These are phyloP conservation scores for Alternaria arborescens DNA, from an alignment of 2,329 filamentous ascomycete species.

Conservation along the genomic window DNA sequence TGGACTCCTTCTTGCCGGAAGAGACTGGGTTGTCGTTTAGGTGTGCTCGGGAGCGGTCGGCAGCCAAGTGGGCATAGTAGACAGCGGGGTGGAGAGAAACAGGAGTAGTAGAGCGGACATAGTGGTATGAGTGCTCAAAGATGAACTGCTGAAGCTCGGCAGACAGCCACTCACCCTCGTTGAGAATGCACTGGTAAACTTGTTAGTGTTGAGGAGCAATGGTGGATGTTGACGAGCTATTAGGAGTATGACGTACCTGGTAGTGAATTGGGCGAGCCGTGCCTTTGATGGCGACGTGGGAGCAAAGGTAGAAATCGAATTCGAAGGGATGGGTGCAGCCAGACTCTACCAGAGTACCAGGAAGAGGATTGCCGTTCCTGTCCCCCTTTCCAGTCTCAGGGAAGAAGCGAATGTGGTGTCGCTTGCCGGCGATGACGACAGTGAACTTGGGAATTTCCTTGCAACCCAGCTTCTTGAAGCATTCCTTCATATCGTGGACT, in stretches of 20 bases:
- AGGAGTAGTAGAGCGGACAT: constrained; percentile 88
- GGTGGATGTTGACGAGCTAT: too few relatives aligned
- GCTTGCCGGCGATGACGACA: constrained; percentile 88
- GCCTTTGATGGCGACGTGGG: constrained; percentile 86
- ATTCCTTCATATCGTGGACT: constrained; percentile 72
- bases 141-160: constrained; percentile 85
- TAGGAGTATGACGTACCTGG: constrained; percentile 8
- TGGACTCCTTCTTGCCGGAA: constrained; percentile 50
- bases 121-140: constrained; percentile 95
- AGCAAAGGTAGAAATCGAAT: constrained; percentile 82
- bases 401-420: constrained; percentile 90
- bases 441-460: constrained; percentile 71
- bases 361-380: constrained; percentile 80
- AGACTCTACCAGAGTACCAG: constrained; percentile 85
- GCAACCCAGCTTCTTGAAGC: constrained; percentile 58
- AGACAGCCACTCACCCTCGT: constrained; percentile 74
- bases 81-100: constrained; percentile 89
- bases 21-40: constrained; percentile 60
- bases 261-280: constrained; percentile 94
- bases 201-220: too few relatives aligned
- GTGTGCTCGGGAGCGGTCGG: constrained; percentile 80
- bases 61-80: constrained; percentile 94
- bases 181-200: constrained; percentile 73
- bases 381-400: constrained; percentile 72
- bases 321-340: constrained; percentile 92